Base-by-base conservation (phyloP, 345 rosid genomes). In the Lumnitzera littorea region DNA sequence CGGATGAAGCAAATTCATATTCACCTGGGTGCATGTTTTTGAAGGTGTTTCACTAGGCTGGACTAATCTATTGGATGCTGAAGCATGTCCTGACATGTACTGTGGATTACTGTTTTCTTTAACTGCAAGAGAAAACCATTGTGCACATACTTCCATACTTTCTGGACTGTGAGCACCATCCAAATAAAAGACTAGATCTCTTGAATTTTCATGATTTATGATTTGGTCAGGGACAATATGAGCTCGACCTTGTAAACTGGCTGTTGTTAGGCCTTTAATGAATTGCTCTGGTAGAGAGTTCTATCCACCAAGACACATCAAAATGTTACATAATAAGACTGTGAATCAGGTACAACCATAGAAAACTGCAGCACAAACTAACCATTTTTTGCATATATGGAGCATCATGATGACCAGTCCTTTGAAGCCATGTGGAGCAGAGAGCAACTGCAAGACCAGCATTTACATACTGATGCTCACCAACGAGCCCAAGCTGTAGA, bases 101-200 rank as follows among this genome's bases (percentile, higher is more conserved):
- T 6, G 3, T 36, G 43, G 11, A 7, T 36, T 36, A 36, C 61
- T 71, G 41, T 69, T 82, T 64, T 83, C 83, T 66, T 77, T 80
- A 46, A 84, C 70, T 29, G 85, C 85, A 72, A 51, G 57, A 13
- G 99, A 87, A 80, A 87, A 94, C 97, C 99, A 94, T 66, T 24
- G 62, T 17, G 86, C 98, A 67, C 95, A 91, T 43, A 76, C 75
- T 56, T 86, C 95, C 96, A 91, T 84, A 80, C 95, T 88, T 80
- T 91, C 98, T 47, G 98, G 98, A 71, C 89, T 91, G 68, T 89
- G 96, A 62, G 96, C 96, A 55, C 96, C 98, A 76, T 89, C 98
- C 84, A 91, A 76, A 74, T 89, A 91, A 77, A 89, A 91, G 14
- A 85, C 80, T 51, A 91, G 67, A 76, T 86, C 85, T 69, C 84